Base-by-base conservation (phyloP, 148 eudicot genomes). In the Rhododendron ovatum region DNA sequence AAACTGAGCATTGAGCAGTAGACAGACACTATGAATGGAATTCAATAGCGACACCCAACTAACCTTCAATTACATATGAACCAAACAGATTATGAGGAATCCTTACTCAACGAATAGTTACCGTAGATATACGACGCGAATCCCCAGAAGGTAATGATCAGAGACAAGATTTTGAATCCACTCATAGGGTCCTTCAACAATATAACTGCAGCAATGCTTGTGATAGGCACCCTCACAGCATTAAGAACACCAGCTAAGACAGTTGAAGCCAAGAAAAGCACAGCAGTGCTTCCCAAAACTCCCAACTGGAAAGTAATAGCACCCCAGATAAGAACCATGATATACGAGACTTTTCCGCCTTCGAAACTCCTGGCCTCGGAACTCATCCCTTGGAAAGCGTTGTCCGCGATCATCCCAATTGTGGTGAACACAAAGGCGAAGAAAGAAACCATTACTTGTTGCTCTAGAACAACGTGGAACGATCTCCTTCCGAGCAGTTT, bases 401-500 rank as follows among this genome's bases (percentile, higher is more conserved):
- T 63, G 37, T 85, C 92, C 74, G 89, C 78, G 0, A 93, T 14
- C 24, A 94, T 83, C 63, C 97, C 98, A 37, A 91, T 63, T 1
- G 98, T 92, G 1, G 97, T 94, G 59, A 95, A 93, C 20, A 91
- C 80, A 48, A 94, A 95, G 1, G 91, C 98, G 11, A 94, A 88
- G 7, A 95, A 83, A 47, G 95, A 95, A 87, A 95, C 98, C 94
- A 92, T 92, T 57, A 91, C 93, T 82, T 95, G 98, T 88, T 95
- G 98, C 93, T 95, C 98, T 5, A 95, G 86, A 20, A 95, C 98
- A 0, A 94, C 97, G 37, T 95, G 98, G 86, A 95, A 95, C 9
- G 97, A 93, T 26, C 85, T 83, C 43, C 94, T 89, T 7, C 96
- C 95, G 0, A 94, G 85, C 5, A 90, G 37, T 88, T 91, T 91